Base-by-base conservation (phyloP, 2,329 filamentous ascomycete genomes). In the Colletotrichum sp. region DNA sequence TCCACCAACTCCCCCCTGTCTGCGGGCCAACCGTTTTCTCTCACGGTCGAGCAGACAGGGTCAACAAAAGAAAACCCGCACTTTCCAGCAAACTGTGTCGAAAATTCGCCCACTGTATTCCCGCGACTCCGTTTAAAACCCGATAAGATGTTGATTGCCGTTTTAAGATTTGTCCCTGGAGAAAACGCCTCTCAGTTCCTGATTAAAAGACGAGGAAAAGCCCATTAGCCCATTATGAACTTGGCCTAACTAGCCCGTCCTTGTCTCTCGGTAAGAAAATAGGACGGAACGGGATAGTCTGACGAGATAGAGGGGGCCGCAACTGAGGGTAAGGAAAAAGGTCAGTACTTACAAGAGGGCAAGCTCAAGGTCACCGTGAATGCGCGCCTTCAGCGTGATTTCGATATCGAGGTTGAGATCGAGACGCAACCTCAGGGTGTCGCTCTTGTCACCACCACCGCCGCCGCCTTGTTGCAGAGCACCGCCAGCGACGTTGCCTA, bases 361-460 rank as follows among this genome's bases (percentile, higher is more conserved):
- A 78, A 97, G 85, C 39, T 94, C 96, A 78, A 97, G 86, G 86
- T 97, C 95, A 81, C 95, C 95, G 80, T 96, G 93, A 78, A 97
- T 96, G 84, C 93, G 93, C 25, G 95, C 95, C 88, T 97, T 97
- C 76, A 97, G 89, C 80, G 95, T 93, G 77, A 97, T 94, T 84
- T 97, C 95, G 66, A 97, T 90, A 79, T 97, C 95, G 73, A 97
- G 87, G 84, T 97, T 97, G 72, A 96, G 88, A 81, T 97, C 95
- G 27, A 97, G 86, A 48, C 93, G 90, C 79, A 97, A 84, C 82
- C 93, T 93, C 82, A 96, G 86, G 52, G 94, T 93, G 80, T 95
- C 93, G 75, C 90, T 88, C 80, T 89, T 87, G 80, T 88, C 87
- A 79, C 84, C 81, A 56, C 82, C 82, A 39, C 80, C 83, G 62